These are phyloP conservation scores for Sclerotinia glacialis DNA, from an alignment of 2,329 filamentous ascomycete genomes.

Conservation along the genomic window DNA sequence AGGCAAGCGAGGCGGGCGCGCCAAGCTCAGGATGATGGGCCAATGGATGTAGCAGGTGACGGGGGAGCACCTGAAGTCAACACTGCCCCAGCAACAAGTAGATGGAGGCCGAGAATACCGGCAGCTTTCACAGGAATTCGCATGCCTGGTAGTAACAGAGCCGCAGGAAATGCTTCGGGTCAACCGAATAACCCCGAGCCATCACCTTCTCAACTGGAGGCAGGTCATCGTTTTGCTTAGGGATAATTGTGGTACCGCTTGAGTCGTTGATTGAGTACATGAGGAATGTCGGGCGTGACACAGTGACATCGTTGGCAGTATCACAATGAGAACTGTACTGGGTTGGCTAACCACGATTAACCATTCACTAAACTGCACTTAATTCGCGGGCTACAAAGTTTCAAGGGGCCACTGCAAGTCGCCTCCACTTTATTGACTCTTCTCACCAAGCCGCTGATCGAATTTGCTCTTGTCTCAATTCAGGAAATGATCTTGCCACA, in stretches of 20 bases:
- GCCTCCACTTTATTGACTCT: not conserved
- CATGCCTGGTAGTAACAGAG: conserved; percentile 30
- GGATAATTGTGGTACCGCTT: not conserved
- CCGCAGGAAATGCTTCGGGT: conserved; percentile 21
- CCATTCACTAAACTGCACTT: not conserved
- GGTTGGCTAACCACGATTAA: too few species aligned
- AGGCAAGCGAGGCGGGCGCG: conserved; percentile 11
- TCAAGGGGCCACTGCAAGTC: not conserved
- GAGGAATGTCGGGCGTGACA: not conserved
- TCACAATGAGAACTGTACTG: not conserved
- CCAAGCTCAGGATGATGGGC: conserved; percentile 10
- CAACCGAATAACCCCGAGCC: conserved; percentile 24
- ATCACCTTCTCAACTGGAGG: conserved; percentile 40
- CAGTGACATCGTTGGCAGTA: not conserved
- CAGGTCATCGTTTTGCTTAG: conserved; percentile 25
- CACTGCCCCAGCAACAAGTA: conserved; percentile 24
- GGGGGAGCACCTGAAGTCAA: conserved; percentile 19
- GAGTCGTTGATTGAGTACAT: not conserved
- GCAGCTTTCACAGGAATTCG: conserved; percentile 35
- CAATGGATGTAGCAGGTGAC: conserved; percentile 1
- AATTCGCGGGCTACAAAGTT: not conserved
- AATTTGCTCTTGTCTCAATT: not conserved
- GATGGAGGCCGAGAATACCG: conserved; percentile 31
- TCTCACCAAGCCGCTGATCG: not conserved
- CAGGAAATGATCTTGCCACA: not conserved